Evolutionary conservation across 2,329 filamentous ascomycete species (phyloP).

Genomic region (Plectosphaerella plurivora): DNA sequence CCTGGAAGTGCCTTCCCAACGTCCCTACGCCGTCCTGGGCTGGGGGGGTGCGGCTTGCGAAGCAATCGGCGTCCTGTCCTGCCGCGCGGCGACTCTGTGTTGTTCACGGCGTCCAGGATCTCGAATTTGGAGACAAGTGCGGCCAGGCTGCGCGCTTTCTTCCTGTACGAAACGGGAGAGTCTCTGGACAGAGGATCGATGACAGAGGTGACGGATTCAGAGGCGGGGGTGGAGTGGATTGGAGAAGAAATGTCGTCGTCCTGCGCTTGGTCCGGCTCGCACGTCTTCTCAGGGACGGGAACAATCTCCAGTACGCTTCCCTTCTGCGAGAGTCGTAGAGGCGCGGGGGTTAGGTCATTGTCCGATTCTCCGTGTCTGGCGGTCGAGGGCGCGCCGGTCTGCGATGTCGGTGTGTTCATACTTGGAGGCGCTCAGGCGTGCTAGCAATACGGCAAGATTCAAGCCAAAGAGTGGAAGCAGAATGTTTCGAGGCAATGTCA

Average conservation of each 20-base stretch:
- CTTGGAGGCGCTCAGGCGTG: too few relatives aligned
- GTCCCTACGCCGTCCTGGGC: too few relatives aligned
- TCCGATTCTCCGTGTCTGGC: too few relatives aligned
- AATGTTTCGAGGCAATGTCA: too few relatives aligned
- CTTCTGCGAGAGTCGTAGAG: not conserved
- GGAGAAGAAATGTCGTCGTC: not conserved
- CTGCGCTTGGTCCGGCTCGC: not conserved
- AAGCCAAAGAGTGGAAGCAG: too few relatives aligned
- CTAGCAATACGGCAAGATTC: too few relatives aligned
- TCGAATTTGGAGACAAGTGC: conserved; percentile 7
- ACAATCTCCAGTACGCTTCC: not conserved
- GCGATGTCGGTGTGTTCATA: too few relatives aligned
- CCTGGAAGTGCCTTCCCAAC: too few relatives aligned
- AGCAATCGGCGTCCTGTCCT: too few relatives aligned
- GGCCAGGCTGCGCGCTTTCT: not conserved
- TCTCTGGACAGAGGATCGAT: not conserved
- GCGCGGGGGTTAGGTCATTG: too few relatives aligned
- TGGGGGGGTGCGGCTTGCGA: too few relatives aligned
- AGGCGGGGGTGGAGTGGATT: not conserved
- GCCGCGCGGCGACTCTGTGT: not conserved
- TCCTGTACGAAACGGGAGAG: not conserved
- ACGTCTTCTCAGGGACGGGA: not conserved
- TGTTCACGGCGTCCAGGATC: conserved; percentile 2
- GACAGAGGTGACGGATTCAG: not conserved
- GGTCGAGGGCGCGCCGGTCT: too few relatives aligned